Conservation (phyloP, 2,329 filamentous ascomycete genomes). For the Davidsoniella virescens region DNA sequence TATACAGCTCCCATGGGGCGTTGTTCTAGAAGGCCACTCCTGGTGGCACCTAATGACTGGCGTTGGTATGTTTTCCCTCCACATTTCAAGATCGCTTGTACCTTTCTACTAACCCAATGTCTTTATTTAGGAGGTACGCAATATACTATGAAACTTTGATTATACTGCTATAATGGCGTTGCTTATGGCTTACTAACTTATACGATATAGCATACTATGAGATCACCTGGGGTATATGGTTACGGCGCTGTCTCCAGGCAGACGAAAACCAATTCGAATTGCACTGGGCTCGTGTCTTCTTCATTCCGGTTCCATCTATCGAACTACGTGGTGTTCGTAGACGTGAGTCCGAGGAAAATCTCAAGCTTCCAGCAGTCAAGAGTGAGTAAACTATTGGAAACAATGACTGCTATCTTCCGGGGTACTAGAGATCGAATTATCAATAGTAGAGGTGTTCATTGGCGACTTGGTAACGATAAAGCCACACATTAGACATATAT, state of each 20-base stretch:
- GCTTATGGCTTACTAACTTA: not conserved
- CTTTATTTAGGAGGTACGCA: conserved; percentile 4
- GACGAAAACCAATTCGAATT: conserved; percentile 56
- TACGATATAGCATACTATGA: conserved; percentile 51
- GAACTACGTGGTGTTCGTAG: not conserved
- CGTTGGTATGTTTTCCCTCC: conserved; percentile 30
- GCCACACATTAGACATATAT: no score
- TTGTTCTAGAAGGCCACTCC: conserved; percentile 44
- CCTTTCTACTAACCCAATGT: not conserved
- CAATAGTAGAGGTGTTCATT: no score
- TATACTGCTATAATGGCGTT: not conserved
- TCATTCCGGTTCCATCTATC: conserved; percentile 7
- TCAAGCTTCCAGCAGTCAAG: not conserved
- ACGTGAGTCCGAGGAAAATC: not conserved
- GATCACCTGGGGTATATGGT: conserved; percentile 70
- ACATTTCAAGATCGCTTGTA: not conserved
- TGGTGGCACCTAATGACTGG: conserved; percentile 70
- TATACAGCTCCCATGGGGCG: conserved; percentile 63
- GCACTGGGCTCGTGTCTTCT: conserved; percentile 48
- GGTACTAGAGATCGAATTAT: no score
- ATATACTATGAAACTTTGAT: not conserved
- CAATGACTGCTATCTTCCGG: no score
- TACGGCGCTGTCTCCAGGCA: conserved; percentile 59
- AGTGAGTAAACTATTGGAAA: not conserved
- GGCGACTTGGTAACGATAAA: no score